Evolutionary conservation across 2,329 filamentous ascomycete genomes (phyloP).

Genomic region (Claviceps arundinis): DNA sequence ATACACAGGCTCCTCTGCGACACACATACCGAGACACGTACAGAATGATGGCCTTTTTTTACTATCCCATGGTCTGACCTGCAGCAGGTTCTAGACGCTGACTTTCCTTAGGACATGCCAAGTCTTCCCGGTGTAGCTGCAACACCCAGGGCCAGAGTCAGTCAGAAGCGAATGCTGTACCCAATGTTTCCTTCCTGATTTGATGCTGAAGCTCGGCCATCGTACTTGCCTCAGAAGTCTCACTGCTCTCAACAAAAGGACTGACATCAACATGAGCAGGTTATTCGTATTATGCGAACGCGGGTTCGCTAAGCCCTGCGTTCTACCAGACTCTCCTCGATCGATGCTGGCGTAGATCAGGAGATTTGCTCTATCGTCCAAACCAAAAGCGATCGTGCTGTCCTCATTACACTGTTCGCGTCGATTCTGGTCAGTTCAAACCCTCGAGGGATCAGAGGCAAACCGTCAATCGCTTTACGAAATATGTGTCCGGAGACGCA

Average conservation of each 20-base stretch:
- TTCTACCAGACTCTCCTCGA: slow-evolving; percentile 63
- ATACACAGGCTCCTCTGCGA: not conserved
- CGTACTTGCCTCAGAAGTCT: not conserved
- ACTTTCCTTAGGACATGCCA: slow-evolving; percentile 31
- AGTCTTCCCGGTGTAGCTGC: slow-evolving; percentile 40
- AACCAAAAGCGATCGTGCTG: slow-evolving; percentile 75
- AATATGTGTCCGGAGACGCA: slow-evolving; percentile 51
- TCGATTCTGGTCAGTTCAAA: slow-evolving; percentile 52
- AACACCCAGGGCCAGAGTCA: slow-evolving; percentile 33
- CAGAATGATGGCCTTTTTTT: not conserved
- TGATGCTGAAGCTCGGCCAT: not conserved
- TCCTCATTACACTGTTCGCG: slow-evolving; percentile 74
- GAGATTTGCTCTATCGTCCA: slow-evolving; percentile 60
- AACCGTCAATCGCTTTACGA: slow-evolving; percentile 64
- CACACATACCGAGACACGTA: not conserved
- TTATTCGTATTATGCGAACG: slow-evolving; percentile 57
- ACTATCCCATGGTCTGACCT: not conserved
- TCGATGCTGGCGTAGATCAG: slow-evolving; percentile 66
- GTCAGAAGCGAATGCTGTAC: slow-evolving; percentile 28
- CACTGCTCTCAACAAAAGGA: slow-evolving; percentile 9
- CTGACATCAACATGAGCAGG: slow-evolving; percentile 32
- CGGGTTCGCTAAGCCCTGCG: slow-evolving; percentile 45
- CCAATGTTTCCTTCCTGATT: not conserved
- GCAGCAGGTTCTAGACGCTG: slow-evolving; percentile 5
- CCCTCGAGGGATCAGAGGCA: slow-evolving; percentile 62